phyloP scores from a whole-genome alignment of 805 yeast species.

The Candida morakotiae region DNA sequence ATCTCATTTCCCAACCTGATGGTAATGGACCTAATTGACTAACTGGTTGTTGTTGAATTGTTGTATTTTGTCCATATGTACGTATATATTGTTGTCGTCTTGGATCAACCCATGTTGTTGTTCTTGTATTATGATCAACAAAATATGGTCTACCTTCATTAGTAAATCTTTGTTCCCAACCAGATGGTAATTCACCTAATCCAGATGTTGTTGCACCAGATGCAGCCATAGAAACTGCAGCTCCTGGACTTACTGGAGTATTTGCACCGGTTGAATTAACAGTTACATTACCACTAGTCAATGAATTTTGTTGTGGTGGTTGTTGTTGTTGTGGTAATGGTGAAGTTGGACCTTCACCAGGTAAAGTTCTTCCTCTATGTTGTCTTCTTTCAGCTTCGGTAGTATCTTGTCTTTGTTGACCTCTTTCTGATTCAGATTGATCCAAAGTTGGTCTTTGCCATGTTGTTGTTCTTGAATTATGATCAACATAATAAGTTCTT shows the following conservation, averaged over 20 bases:
- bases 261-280: constrained; percentile 41
- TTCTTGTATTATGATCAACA: constrained; percentile 98
- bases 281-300: constrained; percentile 44
- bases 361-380: constrained; percentile 85
- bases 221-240: constrained; percentile 66
- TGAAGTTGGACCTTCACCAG: constrained; percentile 49
- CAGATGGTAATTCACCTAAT: constrained; percentile 93
- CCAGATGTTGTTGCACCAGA: constrained; percentile 93
- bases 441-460: constrained; percentile 95
- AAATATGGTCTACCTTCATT: constrained; percentile 98
- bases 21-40: constrained; percentile 97
- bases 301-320: constrained; percentile 19
- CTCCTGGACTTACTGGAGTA: constrained; percentile 58
- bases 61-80: constrained; percentile 85
- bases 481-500: constrained; percentile 96
- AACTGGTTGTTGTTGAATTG: constrained; percentile 96
- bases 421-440: constrained; percentile 68
- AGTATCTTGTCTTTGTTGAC: constrained; percentile 57
- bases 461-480: constrained; percentile 96
- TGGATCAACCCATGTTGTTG: constrained; percentile 99
- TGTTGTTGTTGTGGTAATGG: constrained; percentile 22
- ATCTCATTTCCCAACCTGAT: constrained; percentile 99
- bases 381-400: constrained; percentile 89
- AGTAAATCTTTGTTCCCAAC: constrained; percentile 98
- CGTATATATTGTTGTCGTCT: constrained; percentile 97